These are phyloP conservation scores for Mycena alexandri DNA, from an alignment of 768 basidiomycete genomes.

Conservation along the genomic window DNA sequence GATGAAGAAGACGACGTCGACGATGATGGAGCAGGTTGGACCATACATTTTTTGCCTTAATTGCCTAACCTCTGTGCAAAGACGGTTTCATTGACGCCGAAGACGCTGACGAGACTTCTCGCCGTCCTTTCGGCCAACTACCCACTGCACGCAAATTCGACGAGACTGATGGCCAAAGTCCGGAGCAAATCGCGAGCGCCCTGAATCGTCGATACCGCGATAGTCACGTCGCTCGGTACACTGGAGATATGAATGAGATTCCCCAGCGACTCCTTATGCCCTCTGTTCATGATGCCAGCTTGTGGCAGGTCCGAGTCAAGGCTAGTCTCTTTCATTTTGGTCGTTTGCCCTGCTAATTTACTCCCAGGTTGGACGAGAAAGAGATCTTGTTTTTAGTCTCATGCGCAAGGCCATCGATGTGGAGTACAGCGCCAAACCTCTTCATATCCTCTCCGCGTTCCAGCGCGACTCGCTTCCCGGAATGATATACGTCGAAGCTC, in stretches of 20 bases:
- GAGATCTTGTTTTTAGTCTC: slow-evolving; percentile 93
- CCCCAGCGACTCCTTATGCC: slow-evolving; percentile 97
- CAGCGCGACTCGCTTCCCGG: slow-evolving; percentile 95
- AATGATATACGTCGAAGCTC: slow-evolving; percentile 97
- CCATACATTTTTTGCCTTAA: background rate
- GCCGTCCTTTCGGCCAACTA: slow-evolving; percentile 76
- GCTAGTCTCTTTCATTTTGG: slow-evolving; percentile 54
- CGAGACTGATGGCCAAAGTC: slow-evolving; percentile 81
- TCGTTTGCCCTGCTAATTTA: background rate
- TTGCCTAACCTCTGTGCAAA: slow-evolving; percentile 42
- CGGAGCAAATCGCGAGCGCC: slow-evolving; percentile 87
- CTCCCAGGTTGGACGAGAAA: slow-evolving; percentile 86
- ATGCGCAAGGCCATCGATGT: slow-evolving; percentile 93
- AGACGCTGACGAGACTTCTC: slow-evolving; percentile 73
- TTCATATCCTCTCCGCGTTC: slow-evolving; percentile 94
- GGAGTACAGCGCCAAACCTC: slow-evolving; percentile 81
- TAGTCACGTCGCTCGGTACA: slow-evolving; percentile 78
- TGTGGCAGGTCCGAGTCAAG: slow-evolving; percentile 97
- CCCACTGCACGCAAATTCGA: slow-evolving; percentile 72
- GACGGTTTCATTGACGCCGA: slow-evolving; percentile 81
- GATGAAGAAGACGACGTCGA: slow-evolving; percentile 87
- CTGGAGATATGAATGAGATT: slow-evolving; percentile 93
- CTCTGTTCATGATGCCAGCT: slow-evolving; percentile 92
- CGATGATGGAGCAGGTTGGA: slow-evolving; percentile 70
- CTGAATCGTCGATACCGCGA: slow-evolving; percentile 82